These are phyloP conservation scores for Starmerella powellii DNA, from an alignment of 805 yeast genomes.

Conservation along the genomic window DNA sequence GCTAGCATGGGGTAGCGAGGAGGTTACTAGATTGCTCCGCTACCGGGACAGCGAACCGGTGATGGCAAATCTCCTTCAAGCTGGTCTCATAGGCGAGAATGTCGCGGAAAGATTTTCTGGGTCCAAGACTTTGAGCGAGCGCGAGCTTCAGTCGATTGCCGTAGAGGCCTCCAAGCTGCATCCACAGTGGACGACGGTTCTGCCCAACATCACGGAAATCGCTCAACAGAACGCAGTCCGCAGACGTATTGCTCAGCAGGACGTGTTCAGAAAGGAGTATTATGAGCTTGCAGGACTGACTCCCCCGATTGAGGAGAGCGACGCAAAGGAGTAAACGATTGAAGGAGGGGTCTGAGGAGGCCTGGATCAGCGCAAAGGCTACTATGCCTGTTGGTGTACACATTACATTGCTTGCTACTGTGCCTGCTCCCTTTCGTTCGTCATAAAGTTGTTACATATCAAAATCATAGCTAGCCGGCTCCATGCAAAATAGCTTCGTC, in stretches of 20 bases:
- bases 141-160: slow-evolving; percentile 67
- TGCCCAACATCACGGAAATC: slow-evolving; percentile 72
- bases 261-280: slow-evolving; percentile 20
- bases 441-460: no score
- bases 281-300: slow-evolving; percentile 9
- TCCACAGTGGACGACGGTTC: slow-evolving; percentile 66
- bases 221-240: slow-evolving; percentile 85
- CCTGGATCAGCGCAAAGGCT: no score
- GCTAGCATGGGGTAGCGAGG: slow-evolving; percentile 69
- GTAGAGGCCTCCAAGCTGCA: slow-evolving; percentile 60
- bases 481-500: no score
- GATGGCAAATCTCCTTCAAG: slow-evolving; percentile 61
- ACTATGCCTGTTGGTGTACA: no score
- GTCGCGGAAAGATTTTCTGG: slow-evolving; percentile 67
- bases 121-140: slow-evolving; percentile 64
- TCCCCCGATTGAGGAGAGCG: not conserved
- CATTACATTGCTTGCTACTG: no score
- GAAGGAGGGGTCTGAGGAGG: no score
- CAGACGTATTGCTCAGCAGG: slow-evolving; percentile 44
- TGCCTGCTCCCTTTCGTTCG: no score
- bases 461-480: no score
- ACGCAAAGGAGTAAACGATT: no score
- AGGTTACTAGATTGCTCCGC: slow-evolving; percentile 69
- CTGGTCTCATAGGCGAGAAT: slow-evolving; percentile 86
- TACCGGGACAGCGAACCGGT: slow-evolving; percentile 66